phyloP scores from a whole-genome alignment of 139 green algal genomes.

The Chlorella vulgaris region DNA sequence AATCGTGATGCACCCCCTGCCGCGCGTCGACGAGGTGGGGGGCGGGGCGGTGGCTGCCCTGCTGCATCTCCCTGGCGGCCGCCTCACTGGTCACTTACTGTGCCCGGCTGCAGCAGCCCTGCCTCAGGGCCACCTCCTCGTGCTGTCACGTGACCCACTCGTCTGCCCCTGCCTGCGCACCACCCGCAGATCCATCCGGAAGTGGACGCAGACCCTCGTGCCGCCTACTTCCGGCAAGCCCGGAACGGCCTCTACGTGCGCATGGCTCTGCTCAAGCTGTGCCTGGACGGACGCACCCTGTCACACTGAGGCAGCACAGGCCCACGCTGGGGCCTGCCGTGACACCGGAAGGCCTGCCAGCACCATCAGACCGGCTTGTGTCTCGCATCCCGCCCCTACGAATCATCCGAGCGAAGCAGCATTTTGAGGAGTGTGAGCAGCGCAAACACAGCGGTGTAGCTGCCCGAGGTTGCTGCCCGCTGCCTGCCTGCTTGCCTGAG shows the following conservation, averaged over 20 bases:
- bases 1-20: constrained; percentile 98
- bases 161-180: background rate
- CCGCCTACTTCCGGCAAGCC: constrained; percentile 98
- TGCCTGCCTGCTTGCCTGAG: too few relatives aligned
- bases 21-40: constrained; percentile 92
- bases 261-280: constrained; percentile 97
- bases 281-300: constrained; percentile 31
- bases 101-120: too few relatives aligned
- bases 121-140: too few relatives aligned
- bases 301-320: background rate
- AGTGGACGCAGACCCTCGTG: constrained; percentile 91
- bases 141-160: background rate
- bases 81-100: too few relatives aligned
- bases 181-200: constrained; percentile 83
- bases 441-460: too few relatives aligned
- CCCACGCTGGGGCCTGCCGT: background rate
- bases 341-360: too few relatives aligned
- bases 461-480: too few relatives aligned
- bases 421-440: too few relatives aligned
- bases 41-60: background rate
- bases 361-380: too few relatives aligned
- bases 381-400: too few relatives aligned
- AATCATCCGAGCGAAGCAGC: too few relatives aligned
- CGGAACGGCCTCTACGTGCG: constrained; percentile 97
- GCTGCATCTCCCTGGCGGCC: too few relatives aligned